Percentiles rank a stretch among this genome's conserved stretches.
phyloP scores from a whole-genome alignment of 345 rosid genomes.

The Syzygium jambos region DNA sequence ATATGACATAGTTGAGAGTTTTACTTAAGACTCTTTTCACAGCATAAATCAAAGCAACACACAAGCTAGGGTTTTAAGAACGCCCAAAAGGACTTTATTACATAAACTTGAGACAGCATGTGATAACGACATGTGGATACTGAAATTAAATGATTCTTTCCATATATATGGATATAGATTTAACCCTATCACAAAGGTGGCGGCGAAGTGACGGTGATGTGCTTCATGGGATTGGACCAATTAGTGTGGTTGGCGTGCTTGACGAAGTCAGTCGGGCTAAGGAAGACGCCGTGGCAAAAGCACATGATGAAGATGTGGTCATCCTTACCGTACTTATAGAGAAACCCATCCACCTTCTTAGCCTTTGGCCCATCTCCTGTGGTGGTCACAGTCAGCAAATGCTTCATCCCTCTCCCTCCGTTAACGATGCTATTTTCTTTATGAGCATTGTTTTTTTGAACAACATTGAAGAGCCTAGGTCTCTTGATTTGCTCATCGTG shows the following conservation, averaged over 20 bases:
- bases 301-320: background rate
- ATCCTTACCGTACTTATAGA: background rate
- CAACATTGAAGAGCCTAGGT: background rate
- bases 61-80: background rate
- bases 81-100: background rate
- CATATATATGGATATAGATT: background rate
- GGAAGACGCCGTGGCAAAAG: slow-evolving; percentile 5
- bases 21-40: background rate
- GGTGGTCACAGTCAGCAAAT: slow-evolving; percentile 44
- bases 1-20: background rate
- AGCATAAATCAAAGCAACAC: background rate
- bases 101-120: background rate
- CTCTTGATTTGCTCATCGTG: background rate
- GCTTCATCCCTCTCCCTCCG: slow-evolving; percentile 16
- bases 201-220: background rate
- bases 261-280: background rate
- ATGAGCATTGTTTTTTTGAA: background rate
- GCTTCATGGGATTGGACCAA: slow-evolving; percentile 2
- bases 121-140: background rate
- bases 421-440: background rate
- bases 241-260: background rate
- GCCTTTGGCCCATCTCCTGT: slow-evolving; percentile 13
- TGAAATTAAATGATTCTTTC: background rate
- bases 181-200: background rate
- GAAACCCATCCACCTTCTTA: slow-evolving; percentile 1